Evolutionary conservation across 345 rosid genomes (phyloP).

Genomic region (Xanthoceras sorbifolium): DNA sequence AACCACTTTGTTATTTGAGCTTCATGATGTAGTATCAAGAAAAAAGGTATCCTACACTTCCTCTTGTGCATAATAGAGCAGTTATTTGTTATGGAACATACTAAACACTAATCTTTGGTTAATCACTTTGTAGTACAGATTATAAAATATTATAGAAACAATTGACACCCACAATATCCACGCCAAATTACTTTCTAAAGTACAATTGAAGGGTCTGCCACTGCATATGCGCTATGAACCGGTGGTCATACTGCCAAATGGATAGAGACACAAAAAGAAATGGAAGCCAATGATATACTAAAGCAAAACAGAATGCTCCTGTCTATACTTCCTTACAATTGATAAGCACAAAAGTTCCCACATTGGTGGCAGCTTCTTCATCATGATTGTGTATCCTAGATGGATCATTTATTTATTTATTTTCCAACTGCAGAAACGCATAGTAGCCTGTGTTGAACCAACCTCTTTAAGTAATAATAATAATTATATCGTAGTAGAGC

Average conservation of each 20-base stretch:
- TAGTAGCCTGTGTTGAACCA: conserved; percentile 11
- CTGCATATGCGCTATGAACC: conserved; percentile 5
- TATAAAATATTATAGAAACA: neutral
- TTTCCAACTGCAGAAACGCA: conserved; percentile 22
- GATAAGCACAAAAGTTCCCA: conserved; percentile 43
- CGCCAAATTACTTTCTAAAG: neutral
- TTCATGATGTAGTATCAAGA: conserved; percentile 15
- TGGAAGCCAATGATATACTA: conserved; percentile 22
- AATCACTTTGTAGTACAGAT: conserved; percentile 7
- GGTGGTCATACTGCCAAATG: conserved; percentile 7
- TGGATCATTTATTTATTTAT: conserved; percentile 13
- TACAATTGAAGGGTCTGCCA: conserved; percentile 7
- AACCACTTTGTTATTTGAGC: conserved; percentile 17
- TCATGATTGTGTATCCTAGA: conserved; percentile 33
- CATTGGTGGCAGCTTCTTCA: conserved; percentile 37
- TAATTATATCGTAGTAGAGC: conserved; percentile 3
- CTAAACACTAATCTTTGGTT: neutral
- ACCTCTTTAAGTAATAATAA: conserved; percentile 4
- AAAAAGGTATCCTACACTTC: conserved; percentile 5
- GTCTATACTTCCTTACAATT: conserved; percentile 37
- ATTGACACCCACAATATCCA: conserved; percentile 1
- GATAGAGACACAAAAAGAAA: conserved; percentile 6
- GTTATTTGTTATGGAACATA: neutral
- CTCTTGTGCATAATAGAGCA: neutral
- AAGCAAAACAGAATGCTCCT: conserved; percentile 20